Conservation (phyloP, 2,329 filamentous ascomycete species). For the Sarocladiaceae sp. region DNA sequence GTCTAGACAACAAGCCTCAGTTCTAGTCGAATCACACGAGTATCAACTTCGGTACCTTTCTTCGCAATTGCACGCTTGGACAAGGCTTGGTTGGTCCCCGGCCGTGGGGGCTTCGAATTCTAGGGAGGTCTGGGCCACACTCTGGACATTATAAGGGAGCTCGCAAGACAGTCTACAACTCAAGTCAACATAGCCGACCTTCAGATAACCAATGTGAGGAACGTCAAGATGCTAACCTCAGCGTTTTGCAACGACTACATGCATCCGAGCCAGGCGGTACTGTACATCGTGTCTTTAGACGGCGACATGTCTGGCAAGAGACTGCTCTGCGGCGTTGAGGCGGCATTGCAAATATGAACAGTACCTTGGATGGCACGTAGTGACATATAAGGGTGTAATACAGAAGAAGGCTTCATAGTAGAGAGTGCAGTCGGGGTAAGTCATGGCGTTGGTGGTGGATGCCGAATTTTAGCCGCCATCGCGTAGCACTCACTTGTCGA, state of each 20-base stretch:
- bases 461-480: too few relatives aligned
- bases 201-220: background rate
- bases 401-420: too few relatives aligned
- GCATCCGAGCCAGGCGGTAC: background rate
- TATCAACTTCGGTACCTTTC: background rate
- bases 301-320: background rate
- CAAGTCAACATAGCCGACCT: background rate
- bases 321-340: background rate
- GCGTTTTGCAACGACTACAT: background rate
- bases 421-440: too few relatives aligned
- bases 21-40: background rate
- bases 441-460: too few relatives aligned
- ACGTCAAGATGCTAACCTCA: background rate
- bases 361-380: too few relatives aligned
- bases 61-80: background rate
- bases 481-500: too few relatives aligned
- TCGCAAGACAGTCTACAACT: background rate
- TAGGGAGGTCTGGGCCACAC: background rate
- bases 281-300: constrained; percentile 1
- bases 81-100: background rate
- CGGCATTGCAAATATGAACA: too few relatives aligned
- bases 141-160: background rate
- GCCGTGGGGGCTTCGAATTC: background rate
- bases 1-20: background rate
- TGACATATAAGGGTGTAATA: too few relatives aligned